Percentiles rank a stretch among this genome's conserved stretches.
These are phyloP conservation scores for Hanseniaspora nectarophila DNA, from an alignment of 805 yeast species.

Conservation along the genomic window DNA sequence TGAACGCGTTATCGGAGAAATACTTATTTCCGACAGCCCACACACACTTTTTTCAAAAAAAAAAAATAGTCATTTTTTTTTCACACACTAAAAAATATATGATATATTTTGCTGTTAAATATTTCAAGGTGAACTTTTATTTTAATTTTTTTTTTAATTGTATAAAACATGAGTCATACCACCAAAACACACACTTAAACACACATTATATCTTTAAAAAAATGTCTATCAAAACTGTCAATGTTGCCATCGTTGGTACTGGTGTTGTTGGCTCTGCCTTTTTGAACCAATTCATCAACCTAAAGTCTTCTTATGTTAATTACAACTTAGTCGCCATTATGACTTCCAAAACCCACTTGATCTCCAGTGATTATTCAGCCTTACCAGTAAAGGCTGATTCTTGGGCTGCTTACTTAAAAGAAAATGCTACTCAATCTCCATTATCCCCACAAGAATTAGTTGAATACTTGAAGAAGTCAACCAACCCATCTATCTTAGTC, in stretches of 20 bases:
- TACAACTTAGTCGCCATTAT: conserved; percentile 76
- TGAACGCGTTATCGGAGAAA: not conserved
- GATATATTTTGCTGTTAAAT: too few relatives aligned
- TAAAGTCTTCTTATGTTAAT: conserved; percentile 45
- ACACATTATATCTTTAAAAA: conserved; percentile 12
- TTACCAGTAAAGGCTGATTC: conserved; percentile 40
- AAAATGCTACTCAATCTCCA: conserved; percentile 33
- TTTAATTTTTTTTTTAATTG: not conserved
- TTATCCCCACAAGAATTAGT: conserved; percentile 49
- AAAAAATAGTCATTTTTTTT: too few relatives aligned
- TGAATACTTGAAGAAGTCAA: conserved; percentile 50
- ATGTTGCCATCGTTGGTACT: conserved; percentile 66
- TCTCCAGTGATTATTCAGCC: conserved; percentile 59
- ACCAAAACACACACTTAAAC: not conserved
- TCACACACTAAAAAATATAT: too few relatives aligned
- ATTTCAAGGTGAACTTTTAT: too few relatives aligned
- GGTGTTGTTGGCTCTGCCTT: conserved; percentile 95
- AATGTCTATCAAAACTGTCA: conserved; percentile 43
- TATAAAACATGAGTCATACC: not conserved
- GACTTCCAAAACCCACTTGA: conserved; percentile 56
- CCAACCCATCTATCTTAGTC: conserved; percentile 67
- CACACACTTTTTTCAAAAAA: too few relatives aligned
- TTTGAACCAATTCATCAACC: conserved; percentile 59
- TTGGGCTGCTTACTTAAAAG: conserved; percentile 42
- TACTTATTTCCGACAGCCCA: not conserved